Evolutionary conservation across 352 stramenopile genomes (phyloP).

Genomic region (Phytophthora hibernalis): DNA sequence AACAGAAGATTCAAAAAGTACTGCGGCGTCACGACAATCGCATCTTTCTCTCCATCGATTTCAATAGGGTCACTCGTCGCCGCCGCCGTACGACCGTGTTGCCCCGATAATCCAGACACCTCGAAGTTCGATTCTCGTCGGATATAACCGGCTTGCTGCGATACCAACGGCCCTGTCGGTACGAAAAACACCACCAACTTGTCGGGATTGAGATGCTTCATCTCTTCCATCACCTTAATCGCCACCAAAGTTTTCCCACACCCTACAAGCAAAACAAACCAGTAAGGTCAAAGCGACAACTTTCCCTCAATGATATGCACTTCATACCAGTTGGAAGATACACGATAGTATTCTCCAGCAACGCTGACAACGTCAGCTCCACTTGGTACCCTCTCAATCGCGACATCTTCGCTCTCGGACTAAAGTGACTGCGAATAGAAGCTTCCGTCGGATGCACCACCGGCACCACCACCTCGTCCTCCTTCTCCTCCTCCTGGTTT

Average conservation of each 20-base stretch:
- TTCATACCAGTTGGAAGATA: slow-evolving; percentile 71
- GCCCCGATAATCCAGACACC: slow-evolving; percentile 64
- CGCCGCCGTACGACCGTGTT: slow-evolving; percentile 38
- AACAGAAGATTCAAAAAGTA: slow-evolving; percentile 75
- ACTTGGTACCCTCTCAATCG: slow-evolving; percentile 69
- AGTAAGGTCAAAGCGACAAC: neutral
- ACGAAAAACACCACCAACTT: slow-evolving; percentile 75
- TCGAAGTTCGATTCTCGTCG: slow-evolving; percentile 68
- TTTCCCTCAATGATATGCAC: neutral
- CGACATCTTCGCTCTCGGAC: slow-evolving; percentile 50
- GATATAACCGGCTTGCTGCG: slow-evolving; percentile 75
- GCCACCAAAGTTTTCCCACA: slow-evolving; percentile 81
- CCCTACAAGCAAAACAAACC: neutral
- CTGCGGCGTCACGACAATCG: slow-evolving; percentile 69
- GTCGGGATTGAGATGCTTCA: slow-evolving; percentile 65
- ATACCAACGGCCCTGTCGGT: slow-evolving; percentile 75
- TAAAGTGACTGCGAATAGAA: slow-evolving; percentile 43
- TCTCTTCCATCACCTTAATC: slow-evolving; percentile 74
- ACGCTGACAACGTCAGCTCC: slow-evolving; percentile 67
- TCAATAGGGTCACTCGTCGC: slow-evolving; percentile 20
- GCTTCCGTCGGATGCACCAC: slow-evolving; percentile 41
- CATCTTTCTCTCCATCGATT: slow-evolving; percentile 41
- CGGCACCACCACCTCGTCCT: slow-evolving; percentile 4
- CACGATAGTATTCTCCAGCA: slow-evolving; percentile 83
- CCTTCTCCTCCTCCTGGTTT: neutral